phyloP scores from a whole-genome alignment of 805 yeast genomes.

The Yarrowia phangngaensis region DNA sequence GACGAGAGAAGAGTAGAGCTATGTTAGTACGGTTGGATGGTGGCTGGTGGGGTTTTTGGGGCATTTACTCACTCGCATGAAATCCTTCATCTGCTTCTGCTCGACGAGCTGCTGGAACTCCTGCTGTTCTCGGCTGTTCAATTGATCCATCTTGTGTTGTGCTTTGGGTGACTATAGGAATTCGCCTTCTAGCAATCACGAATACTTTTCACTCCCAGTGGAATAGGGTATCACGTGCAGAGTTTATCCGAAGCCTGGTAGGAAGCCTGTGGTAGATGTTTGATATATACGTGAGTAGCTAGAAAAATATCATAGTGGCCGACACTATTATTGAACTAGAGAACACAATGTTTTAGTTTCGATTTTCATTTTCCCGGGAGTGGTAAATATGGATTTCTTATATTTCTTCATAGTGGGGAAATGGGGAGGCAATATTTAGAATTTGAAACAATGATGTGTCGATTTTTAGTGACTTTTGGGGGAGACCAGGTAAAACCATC shows the following conservation, averaged over 20 bases:
- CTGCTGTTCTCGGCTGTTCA: conserved; percentile 93
- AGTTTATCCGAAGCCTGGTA: conserved; percentile 1
- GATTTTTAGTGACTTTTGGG: too few species aligned
- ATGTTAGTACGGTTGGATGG: not conserved
- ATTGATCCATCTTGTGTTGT: conserved; percentile 68
- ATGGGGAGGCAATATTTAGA: too few species aligned
- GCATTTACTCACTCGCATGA: conserved; percentile 72
- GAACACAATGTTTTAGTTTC: too few species aligned
- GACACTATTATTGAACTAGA: too few species aligned
- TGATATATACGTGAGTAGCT: not conserved
- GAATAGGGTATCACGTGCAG: conserved; percentile 26
- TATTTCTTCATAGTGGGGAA: too few species aligned
- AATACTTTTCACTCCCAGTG: conserved; percentile 25
- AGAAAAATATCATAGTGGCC: not conserved
- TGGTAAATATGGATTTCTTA: too few species aligned
- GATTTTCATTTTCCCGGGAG: too few species aligned
- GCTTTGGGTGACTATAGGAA: conserved; percentile 19
- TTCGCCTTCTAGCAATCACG: conserved; percentile 16
- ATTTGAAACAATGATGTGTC: too few species aligned
- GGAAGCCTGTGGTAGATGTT: not conserved
- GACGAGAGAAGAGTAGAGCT: conserved; percentile 84
- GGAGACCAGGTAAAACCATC: too few species aligned
- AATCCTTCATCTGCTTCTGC: conserved; percentile 97
- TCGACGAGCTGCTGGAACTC: conserved; percentile 93
- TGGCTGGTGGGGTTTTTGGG: not conserved